Base-by-base conservation (phyloP, 2,329 filamentous ascomycete species). In the Cercospora sojina region DNA sequence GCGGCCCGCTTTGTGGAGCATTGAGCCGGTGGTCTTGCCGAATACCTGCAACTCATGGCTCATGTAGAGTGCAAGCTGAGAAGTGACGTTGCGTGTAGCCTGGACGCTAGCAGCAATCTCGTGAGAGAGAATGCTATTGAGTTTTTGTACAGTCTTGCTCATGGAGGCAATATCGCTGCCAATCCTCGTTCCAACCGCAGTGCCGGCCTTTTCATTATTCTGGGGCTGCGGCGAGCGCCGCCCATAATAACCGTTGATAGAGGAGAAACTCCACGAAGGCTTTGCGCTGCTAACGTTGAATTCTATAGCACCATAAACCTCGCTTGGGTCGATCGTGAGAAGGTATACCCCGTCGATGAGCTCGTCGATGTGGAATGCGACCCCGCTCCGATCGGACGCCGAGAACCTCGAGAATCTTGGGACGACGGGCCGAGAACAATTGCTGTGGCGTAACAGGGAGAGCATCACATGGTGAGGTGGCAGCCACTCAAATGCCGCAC, bases 291-390 rank as follows among this genome's bases (percentile, higher is more conserved):
- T 25, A 65, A 74, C 71, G 27, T 71, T 62, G 13, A 76, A 53
- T 12, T 59, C 64, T 16, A 77, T 64, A 0, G 49, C 59, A 23
- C 74, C 75, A 56, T 74, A 68, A 8, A 73, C 74, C 41, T 77
- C 72, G 13, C 62, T 41, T 2, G 65, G 60, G 49, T 74, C 70
- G 57, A 77, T 41, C 0, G 69, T 69, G 47, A 77, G 57, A 13
- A 70, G 63, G 58, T 74, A 74, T 27, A 77, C 71, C 25, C 75
- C 74, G 16, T 73, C 67, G 51, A 76, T 73, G 32, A 77, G 68
- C 66, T 70, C 69, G n/a, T 69, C 73, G 18, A 67, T 64, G 49
- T 71, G 71, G 69, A 71, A 69, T 6, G 49, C 47, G 12, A 75
- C 38, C 7, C 60, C 32, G 20, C 53, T 55, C 12, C 64, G 68